Percentiles rank a stretch among this genome's conserved stretches.
These are phyloP conservation scores for Penicillium olsonii DNA, from an alignment of 2,329 filamentous ascomycete species.

Conservation along the genomic window DNA sequence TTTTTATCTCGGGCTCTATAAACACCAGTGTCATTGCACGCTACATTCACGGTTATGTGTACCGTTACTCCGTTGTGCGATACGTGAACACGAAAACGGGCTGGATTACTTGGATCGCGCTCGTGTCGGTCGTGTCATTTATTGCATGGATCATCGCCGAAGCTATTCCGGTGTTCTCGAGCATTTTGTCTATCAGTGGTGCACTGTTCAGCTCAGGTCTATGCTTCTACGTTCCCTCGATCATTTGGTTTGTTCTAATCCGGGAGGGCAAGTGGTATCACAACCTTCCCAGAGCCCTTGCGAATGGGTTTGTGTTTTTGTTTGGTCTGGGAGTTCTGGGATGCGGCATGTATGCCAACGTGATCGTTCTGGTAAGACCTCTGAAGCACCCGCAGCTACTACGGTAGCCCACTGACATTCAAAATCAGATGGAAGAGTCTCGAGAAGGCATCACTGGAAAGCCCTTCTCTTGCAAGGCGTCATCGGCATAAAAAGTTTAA, in stretches of 20 bases:
- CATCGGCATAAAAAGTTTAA: not conserved
- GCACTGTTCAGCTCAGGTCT: constrained; percentile 5
- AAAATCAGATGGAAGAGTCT: not conserved
- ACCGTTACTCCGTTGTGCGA: constrained; percentile 8
- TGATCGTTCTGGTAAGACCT: constrained; percentile 13
- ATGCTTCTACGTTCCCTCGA: constrained; percentile 6
- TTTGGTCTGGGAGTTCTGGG: constrained; percentile 15
- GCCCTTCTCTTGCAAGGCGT: not conserved
- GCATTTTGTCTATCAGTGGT: constrained; percentile 13
- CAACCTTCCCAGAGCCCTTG: constrained; percentile 4
- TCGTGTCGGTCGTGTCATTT: constrained; percentile 9
- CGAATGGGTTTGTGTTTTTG: constrained; percentile 13
- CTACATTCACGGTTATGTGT: constrained; percentile 18
- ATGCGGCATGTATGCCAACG: constrained; percentile 16
- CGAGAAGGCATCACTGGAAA: not conserved
- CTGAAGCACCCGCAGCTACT: not conserved
- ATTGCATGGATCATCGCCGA: constrained; percentile 19
- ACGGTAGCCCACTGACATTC: not conserved
- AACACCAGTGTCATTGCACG: constrained; percentile 16
- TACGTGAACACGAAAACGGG: constrained; percentile 19
- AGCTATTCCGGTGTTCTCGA: constrained; percentile 18
- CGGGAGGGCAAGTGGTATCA: constrained; percentile 8
- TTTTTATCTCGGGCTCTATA: constrained; percentile 20
- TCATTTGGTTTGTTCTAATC: constrained; percentile 8
- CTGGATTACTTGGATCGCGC: constrained; percentile 15